Conservation (phyloP, 2,329 filamentous ascomycete species). For the Calonectria hongkongensis region DNA sequence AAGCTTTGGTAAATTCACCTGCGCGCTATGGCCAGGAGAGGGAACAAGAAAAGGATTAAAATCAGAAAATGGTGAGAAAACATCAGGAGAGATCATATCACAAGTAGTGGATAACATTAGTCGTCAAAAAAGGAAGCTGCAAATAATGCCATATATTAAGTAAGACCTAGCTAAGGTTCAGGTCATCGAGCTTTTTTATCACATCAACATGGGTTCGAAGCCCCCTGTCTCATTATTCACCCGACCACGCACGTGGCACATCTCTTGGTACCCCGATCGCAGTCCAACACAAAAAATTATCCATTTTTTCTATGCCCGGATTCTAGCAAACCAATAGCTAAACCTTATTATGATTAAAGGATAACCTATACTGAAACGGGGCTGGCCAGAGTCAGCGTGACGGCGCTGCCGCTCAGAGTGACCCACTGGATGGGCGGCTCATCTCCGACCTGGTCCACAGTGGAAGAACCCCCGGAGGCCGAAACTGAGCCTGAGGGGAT, state of each 20-base stretch:
- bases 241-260: not conserved
- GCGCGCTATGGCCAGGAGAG: too few species aligned
- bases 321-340: not conserved
- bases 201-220: not conserved
- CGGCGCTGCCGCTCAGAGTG: conserved; percentile 32
- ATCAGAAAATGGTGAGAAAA: not conserved
- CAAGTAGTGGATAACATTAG: too few species aligned
- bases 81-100: too few species aligned
- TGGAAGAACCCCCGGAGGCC: conserved; percentile 28
- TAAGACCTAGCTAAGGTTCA: not conserved
- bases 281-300: not conserved
- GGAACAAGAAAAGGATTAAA: not conserved
- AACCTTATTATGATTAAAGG: conserved; percentile 17
- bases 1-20: too few species aligned
- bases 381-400: conserved; percentile 18
- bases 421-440: conserved; percentile 46
- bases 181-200: not conserved
- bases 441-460: conserved; percentile 35
- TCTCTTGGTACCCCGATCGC: not conserved
- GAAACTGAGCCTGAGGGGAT: conserved; percentile 23
- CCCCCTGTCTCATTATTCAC: not conserved
- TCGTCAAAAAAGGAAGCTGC: too few species aligned
- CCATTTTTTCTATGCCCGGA: not conserved
- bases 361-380: conserved; percentile 8
- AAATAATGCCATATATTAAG: too few species aligned